Base-by-base conservation (phyloP, 2,329 filamentous ascomycete genomes). In the Fusarium sulawesiense region DNA sequence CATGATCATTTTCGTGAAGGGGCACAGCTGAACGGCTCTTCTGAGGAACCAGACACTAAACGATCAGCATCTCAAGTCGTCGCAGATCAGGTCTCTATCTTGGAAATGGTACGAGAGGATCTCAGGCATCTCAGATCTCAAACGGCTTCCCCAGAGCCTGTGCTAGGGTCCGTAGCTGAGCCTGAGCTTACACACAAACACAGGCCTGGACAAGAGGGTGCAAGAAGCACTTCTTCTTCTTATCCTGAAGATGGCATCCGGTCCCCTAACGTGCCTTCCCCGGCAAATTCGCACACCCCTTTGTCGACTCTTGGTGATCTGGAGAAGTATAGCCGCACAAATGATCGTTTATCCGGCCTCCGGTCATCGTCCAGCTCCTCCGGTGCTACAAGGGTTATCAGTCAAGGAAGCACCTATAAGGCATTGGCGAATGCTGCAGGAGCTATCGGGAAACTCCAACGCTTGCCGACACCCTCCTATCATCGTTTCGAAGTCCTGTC, bases 181-280 rank as follows among this genome's bases (percentile, higher is more conserved):
- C 13, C 49, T 37, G 18, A 37, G 34, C 34, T 37, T 37, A 37
- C 34, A n/a, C 34, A 37, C 8, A 40, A 40, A 7, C 23, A 20
- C 32, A 51, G 20, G 23, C 14, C 18, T 41, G 41, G 14, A 6
- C 27, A 60, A 18, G 37, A 47, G 21, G 62, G 57, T 20, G 57
- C 55, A 32, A 74, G 77, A n/a, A 78, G 74, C 50, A 59, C 69
- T 6, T 80, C 78, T n/a, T 80, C 78, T 13, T 74, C 74, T 2
- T 80, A 80, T 41, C 76, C 73, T 16, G 73, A 75, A 13, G 60
- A 72, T 4, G 69, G 69, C 3, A 58, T 71, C n/a, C 58, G 44
- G 11, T 72, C 72, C 7, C 66, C 61, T 13, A 58, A 70, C 20
- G 29, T 75, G 2, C 73, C 75, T 32, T 80, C 79, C n/a, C 78